These are phyloP conservation scores for Penicillium diatomitis DNA, from an alignment of 495 filamentous ascomycete genomes.

Conservation along the genomic window DNA sequence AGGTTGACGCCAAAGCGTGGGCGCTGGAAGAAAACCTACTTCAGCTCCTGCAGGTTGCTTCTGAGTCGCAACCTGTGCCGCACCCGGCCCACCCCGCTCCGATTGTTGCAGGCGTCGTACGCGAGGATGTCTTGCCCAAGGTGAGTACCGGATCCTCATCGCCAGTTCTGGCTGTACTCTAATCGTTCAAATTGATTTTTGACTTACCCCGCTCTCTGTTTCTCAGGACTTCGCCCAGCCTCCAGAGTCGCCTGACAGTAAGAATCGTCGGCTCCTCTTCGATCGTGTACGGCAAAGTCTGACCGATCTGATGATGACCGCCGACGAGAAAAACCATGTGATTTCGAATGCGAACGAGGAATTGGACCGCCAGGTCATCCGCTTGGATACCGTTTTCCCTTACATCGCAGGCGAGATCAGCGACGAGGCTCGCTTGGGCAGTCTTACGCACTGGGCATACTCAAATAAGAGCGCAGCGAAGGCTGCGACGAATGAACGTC, in stretches of 20 bases:
- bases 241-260: conserved; percentile 29
- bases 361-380: conserved; percentile 72
- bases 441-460: conserved; percentile 91
- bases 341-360: conserved; percentile 82
- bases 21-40: conserved; percentile 52
- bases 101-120: conserved; percentile 28
- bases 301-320: conserved; percentile 66
- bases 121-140: conserved; percentile 30
- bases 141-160: conserved; percentile 10
- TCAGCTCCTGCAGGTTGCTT: conserved; percentile 57
- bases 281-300: conserved; percentile 51
- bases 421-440: conserved; percentile 87
- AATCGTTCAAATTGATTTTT: conserved; percentile 3
- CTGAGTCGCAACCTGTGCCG: conserved; percentile 43
- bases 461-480: conserved; percentile 66
- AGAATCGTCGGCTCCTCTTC: conserved; percentile 56
- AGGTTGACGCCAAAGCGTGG: conserved; percentile 86
- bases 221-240: conserved; percentile 22
- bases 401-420: conserved; percentile 84
- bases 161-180: not conserved
- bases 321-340: conserved; percentile 97
- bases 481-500: conserved; percentile 55
- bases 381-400: conserved; percentile 75
- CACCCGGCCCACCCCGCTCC: conserved; percentile 31
- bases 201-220: not conserved